phyloP scores from a whole-genome alignment of 1,284 basidiomycete genomes.

The Pseudozyma hubeiensis region DNA sequence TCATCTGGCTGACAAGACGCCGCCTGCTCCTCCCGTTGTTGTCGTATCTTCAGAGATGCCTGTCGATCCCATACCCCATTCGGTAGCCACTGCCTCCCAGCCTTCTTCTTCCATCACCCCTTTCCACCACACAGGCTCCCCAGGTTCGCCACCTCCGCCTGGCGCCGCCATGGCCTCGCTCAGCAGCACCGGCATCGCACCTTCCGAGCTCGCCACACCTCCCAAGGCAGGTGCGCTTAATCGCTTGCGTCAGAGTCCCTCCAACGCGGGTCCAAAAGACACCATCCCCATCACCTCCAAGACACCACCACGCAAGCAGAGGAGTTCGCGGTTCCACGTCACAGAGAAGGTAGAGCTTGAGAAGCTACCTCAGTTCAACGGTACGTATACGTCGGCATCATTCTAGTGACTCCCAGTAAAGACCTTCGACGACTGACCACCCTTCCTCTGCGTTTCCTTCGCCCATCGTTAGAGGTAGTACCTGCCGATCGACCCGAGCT shows the following conservation, averaged over 20 bases:
- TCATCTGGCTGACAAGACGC: conserved; percentile 60
- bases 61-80: conserved; percentile 58
- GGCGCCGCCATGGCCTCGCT: conserved; percentile 53
- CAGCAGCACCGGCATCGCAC: conserved; percentile 44
- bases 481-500: conserved; percentile 88
- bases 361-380: conserved; percentile 89
- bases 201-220: conserved; percentile 52
- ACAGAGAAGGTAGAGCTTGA: conserved; percentile 96
- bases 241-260: conserved; percentile 51
- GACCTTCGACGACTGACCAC: not conserved
- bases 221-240: conserved; percentile 62
- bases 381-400: conserved; percentile 72
- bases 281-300: conserved; percentile 65
- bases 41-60: conserved; percentile 65
- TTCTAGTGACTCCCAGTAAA: not conserved
- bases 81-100: conserved; percentile 48
- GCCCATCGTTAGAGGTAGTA: conserved; percentile 79
- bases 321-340: conserved; percentile 82
- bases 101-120: conserved; percentile 50
- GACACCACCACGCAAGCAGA: conserved; percentile 67
- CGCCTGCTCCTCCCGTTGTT: conserved; percentile 61
- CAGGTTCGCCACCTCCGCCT: conserved; percentile 57
- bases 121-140: conserved; percentile 53
- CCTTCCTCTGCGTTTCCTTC: not conserved
- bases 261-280: conserved; percentile 60